Evolutionary conservation across 768 basidiomycete species (phyloP), one percentile per base, ranked within the genome.

Genomic region (Leccinum disarticulatum): DNA sequence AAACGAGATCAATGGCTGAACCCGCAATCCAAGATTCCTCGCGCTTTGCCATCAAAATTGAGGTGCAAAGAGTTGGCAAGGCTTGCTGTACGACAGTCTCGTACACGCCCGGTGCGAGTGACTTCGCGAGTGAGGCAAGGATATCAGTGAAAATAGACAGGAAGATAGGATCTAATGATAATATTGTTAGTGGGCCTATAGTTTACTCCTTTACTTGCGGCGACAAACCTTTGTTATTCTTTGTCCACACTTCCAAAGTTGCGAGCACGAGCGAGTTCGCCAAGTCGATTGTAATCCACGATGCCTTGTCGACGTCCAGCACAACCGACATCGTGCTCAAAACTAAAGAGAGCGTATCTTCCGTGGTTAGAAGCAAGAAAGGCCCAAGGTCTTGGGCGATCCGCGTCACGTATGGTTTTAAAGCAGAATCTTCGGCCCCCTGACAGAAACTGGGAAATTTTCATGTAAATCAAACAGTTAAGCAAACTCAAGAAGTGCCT

Each of bases 311-410:
- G 7, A 94, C 83, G 49, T 87, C 83, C 3, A 96, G 77, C 3
- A 93, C 83, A 11, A 90, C 88, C 8, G 90, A 84, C 52, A 98
- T 77, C 0, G 95, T 87, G 67, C 96, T 94, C 15, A 98, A 77
- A 35, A 97, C 86, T 6, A 98, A 83, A 14, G 91, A 87, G 13
- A 98, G 81, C 0, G 93, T 93, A 63, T 98, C 95, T 60, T 95
- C 93, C 2, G 90, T 86, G 0, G 94, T 86, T 31, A 86, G 75
- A 5, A 86, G 74, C 27, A 98, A 71, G 76, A 98, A 90, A 2
- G 95, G 94, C 0, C 91, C 86, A 10, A 99, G 83, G 62, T 90
- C 87, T 60, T 84, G 83, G 13, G 91, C 84, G 52, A 97, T 90
- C 33, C 88, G 83, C 10, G 84, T 79, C 1, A 89, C 88, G 61